Conservation (phyloP, 768 basidiomycete species). For the Paxillus ammoniavirescens region DNA sequence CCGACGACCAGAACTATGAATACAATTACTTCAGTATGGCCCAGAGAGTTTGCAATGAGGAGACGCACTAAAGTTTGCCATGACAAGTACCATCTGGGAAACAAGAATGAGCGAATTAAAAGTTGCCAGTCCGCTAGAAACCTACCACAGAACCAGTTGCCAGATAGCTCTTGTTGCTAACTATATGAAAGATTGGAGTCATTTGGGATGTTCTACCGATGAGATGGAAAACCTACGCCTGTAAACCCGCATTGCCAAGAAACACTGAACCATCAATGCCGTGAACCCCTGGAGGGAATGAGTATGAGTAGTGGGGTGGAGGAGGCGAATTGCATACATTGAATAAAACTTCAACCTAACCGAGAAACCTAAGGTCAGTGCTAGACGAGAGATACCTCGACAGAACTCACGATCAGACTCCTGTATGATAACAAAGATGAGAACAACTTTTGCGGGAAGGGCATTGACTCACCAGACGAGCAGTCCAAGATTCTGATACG, state of each 20-base stretch:
- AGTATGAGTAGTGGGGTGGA: not conserved
- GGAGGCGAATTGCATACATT: constrained; percentile 30
- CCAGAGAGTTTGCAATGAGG: not conserved
- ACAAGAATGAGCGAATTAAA: not conserved
- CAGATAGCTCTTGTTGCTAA: constrained; percentile 46
- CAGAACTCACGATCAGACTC: constrained; percentile 20
- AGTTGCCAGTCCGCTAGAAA: not conserved
- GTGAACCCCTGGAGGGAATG: constrained; percentile 34
- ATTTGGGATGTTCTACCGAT: not conserved
- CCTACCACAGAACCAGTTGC: constrained; percentile 32
- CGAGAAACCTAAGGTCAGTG: constrained; percentile 6
- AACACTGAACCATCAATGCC: constrained; percentile 53
- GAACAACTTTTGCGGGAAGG: not conserved
- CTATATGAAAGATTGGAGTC: constrained; percentile 27
- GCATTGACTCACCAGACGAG: constrained; percentile 41
- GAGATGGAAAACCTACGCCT: constrained; percentile 35
- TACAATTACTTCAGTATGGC: constrained; percentile 2
- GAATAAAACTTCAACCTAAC: constrained; percentile 49
- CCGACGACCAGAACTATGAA: constrained; percentile 30
- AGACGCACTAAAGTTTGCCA: constrained; percentile 38
- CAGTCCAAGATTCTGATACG: constrained; percentile 23
- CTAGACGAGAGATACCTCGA: not conserved
- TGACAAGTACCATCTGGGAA: constrained; percentile 29
- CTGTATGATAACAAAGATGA: constrained; percentile 9
- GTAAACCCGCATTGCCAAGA: constrained; percentile 51